Conservation (phyloP, 495 filamentous ascomycete species). For the Platismatia glauca region DNA sequence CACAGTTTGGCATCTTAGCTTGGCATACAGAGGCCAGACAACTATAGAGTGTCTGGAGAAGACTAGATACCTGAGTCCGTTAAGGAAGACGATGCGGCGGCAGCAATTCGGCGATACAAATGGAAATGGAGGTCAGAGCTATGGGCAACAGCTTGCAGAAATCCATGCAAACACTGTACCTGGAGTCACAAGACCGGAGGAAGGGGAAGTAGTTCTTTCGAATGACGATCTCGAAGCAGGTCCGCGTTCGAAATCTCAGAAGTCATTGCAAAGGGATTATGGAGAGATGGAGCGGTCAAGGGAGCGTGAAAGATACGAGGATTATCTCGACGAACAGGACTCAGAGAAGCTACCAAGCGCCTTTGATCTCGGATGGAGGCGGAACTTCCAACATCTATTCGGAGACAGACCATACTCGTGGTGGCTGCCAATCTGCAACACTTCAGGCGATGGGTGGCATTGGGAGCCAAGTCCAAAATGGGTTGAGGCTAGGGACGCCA, state of each 20-base stretch:
- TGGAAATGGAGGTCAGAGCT: conserved; percentile 48
- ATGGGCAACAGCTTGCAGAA: conserved; percentile 67
- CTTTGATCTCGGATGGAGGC: conserved; percentile 75
- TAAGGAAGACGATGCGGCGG: conserved; percentile 59
- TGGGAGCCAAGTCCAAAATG: conserved; percentile 79
- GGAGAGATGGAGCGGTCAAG: conserved; percentile 64
- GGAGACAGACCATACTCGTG: conserved; percentile 62
- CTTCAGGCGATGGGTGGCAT: conserved; percentile 84
- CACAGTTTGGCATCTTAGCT: conserved; percentile 82
- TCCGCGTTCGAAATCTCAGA: conserved; percentile 30
- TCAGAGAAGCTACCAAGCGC: conserved; percentile 80
- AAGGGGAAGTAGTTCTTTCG: conserved; percentile 54
- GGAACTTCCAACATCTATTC: conserved; percentile 78
- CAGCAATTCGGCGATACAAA: conserved; percentile 45
- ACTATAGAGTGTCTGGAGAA: conserved; percentile 95
- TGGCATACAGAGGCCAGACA: conserved; percentile 69
- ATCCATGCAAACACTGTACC: conserved; percentile 79
- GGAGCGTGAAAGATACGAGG: conserved; percentile 66
- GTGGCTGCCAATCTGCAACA: conserved; percentile 73
- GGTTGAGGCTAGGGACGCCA: conserved; percentile 53
- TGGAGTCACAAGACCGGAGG: conserved; percentile 67
- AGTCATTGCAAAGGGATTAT: conserved; percentile 50
- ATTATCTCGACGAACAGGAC: conserved; percentile 83
- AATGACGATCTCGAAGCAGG: conserved; percentile 25
- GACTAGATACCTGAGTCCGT: conserved; percentile 77